Evolutionary conservation across 2,329 filamentous ascomycete genomes (phyloP).

Genomic region (Teratosphaeria destructans): DNA sequence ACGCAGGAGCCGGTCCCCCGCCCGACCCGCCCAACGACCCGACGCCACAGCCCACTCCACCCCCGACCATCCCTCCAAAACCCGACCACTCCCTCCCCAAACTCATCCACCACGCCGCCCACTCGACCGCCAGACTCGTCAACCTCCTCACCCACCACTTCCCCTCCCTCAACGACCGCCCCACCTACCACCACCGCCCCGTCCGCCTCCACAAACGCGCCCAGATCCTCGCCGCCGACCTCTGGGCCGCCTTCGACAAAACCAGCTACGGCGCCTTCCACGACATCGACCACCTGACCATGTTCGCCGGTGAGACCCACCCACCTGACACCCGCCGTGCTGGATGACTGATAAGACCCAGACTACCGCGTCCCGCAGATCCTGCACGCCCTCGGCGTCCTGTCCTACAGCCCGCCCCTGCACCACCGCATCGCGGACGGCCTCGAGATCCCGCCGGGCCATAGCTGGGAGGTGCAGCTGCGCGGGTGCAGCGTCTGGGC

Average conservation of each 20-base stretch:
- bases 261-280: slow-evolving; percentile 67
- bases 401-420: slow-evolving; percentile 74
- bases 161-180: slow-evolving; percentile 74
- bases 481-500: slow-evolving; percentile 90
- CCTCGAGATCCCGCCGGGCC: slow-evolving; percentile 58
- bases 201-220: slow-evolving; percentile 87
- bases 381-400: slow-evolving; percentile 67
- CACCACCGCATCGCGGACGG: slow-evolving; percentile 57
- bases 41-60: not conserved
- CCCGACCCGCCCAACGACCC: not conserved
- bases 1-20: not conserved
- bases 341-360: slow-evolving; percentile 11
- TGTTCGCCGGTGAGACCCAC: no score
- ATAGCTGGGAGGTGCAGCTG: slow-evolving; percentile 75
- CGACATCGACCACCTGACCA: slow-evolving; percentile 92
- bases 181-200: slow-evolving; percentile 59
- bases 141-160: slow-evolving; percentile 79
- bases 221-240: slow-evolving; percentile 88
- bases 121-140: slow-evolving; percentile 74
- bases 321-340: no score
- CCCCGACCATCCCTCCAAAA: not conserved
- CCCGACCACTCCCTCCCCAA: slow-evolving; percentile 49
- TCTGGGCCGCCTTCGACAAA: slow-evolving; percentile 93
- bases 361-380: slow-evolving; percentile 97
- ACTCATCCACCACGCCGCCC: slow-evolving; percentile 61